A percentile compares a stretch with the other conserved stretches of the same genome.
Evolutionary conservation across 192 early-diverging fungal species (phyloP).

Genomic region (Pilobolus umbonatus): DNA sequence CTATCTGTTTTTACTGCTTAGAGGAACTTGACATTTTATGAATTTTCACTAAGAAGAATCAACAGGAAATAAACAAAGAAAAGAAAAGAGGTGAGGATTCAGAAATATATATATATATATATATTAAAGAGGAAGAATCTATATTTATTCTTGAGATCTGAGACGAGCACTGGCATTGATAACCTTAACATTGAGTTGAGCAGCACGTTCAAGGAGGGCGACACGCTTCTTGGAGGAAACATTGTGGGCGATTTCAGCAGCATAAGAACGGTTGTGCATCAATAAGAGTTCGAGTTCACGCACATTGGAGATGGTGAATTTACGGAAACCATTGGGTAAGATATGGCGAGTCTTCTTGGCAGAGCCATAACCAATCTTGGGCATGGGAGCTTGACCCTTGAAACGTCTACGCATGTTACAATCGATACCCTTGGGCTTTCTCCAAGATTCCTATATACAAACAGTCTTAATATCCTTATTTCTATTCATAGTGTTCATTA

Average conservation of each 20-base stretch:
- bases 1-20: background rate
- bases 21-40: no score
- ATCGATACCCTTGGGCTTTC: constrained; percentile 99
- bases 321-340: constrained; percentile 98
- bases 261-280: constrained; percentile 99
- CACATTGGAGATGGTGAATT: constrained; percentile 92
- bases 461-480: background rate
- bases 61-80: no score
- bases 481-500: no score
- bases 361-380: constrained; percentile 99
- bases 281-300: constrained; percentile 91
- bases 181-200: constrained; percentile 95
- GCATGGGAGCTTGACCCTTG: constrained; percentile 96
- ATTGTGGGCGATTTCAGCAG: constrained; percentile 99
- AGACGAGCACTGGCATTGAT: constrained; percentile 89
- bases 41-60: no score
- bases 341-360: constrained; percentile 95
- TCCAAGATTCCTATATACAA: constrained; percentile 81
- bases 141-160: constrained; percentile 67
- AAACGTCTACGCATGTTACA: constrained; percentile 96
- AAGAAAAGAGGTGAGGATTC: background rate
- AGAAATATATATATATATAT: background rate
- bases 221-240: constrained; percentile 93
- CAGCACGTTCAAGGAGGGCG: constrained; percentile 88
- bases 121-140: background rate